Percentiles rank a stretch among this genome's conserved stretches.
Conservation (phyloP, 148 eudicot species). For the Silene latifolia region DNA sequence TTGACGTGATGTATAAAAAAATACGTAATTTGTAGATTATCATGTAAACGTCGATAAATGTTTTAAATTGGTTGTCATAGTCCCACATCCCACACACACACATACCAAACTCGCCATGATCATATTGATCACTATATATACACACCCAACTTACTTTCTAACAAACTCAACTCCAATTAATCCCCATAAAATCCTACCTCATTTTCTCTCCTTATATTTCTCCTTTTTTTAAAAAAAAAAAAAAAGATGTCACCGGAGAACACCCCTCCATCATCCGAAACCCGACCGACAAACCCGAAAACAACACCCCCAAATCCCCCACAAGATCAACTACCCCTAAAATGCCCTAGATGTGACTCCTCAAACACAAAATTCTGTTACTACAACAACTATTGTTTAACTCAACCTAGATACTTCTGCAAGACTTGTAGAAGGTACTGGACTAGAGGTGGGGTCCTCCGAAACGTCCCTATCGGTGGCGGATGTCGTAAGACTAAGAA, state of each 20-base stretch:
- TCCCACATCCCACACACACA: no score
- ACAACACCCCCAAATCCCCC: slow-evolving; percentile 19
- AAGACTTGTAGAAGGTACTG: slow-evolving; percentile 85
- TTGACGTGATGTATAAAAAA: no score
- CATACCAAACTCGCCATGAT: neutral
- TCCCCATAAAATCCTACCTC: no score
- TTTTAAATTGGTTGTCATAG: no score
- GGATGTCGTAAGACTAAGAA: slow-evolving; percentile 73
- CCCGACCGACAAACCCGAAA: no score
- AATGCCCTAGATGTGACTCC: slow-evolving; percentile 85
- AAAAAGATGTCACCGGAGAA: slow-evolving; percentile 7
- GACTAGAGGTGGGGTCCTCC: slow-evolving; percentile 90
- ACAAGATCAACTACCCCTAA: slow-evolving; percentile 28
- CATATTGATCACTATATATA: neutral
- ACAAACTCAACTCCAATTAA: neutral
- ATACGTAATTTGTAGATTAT: no score
- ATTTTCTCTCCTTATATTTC: no score
- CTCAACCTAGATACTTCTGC: slow-evolving; percentile 86
- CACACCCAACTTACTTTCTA: neutral
- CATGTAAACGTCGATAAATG: no score
- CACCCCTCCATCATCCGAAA: neutral
- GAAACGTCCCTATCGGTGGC: slow-evolving; percentile 87
- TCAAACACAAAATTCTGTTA: slow-evolving; percentile 84
- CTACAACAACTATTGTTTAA: slow-evolving; percentile 86
- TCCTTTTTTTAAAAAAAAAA: no score